These are phyloP conservation scores for Strobilomyces confusus DNA, from an alignment of 768 basidiomycete genomes.

Conservation along the genomic window DNA sequence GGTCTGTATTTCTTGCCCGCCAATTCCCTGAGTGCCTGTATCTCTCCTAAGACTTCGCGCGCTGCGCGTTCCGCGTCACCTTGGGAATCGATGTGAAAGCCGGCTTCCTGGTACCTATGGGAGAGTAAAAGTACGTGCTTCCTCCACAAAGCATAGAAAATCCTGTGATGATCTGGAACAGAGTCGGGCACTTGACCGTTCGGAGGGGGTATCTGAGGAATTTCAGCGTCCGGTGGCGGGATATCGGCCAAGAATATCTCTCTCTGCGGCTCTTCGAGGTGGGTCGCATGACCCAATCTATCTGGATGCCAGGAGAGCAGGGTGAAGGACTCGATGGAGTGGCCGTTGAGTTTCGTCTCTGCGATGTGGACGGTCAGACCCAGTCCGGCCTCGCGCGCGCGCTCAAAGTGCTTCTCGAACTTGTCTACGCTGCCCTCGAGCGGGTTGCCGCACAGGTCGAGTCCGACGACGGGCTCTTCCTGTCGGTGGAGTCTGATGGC, in stretches of 20 bases:
- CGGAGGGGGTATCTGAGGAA: constrained; percentile 16
- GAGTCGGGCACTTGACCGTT: constrained; percentile 18
- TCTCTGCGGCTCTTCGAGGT: constrained; percentile 56
- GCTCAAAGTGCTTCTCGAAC: constrained; percentile 49
- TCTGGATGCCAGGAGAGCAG: constrained; percentile 62
- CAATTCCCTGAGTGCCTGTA: constrained; percentile 15
- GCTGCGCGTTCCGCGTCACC: constrained; percentile 16
- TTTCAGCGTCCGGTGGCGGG: constrained; percentile 16
- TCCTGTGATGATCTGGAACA: constrained; percentile 21
- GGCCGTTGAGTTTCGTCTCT: constrained; percentile 62
- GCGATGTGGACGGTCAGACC: constrained; percentile 81
- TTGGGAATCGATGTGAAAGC: constrained; percentile 4
- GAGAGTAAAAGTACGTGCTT: constrained; percentile 22
- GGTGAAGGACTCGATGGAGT: constrained; percentile 53
- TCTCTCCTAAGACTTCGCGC: constrained; percentile 21
- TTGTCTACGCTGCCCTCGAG: constrained; percentile 49
- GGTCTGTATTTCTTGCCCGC: constrained; percentile 37
- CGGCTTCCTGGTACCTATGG: constrained; percentile 15
- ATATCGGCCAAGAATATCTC: constrained; percentile 43
- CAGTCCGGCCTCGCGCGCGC: constrained; percentile 57
- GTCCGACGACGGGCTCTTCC: constrained; percentile 65
- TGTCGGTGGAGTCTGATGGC: constrained; percentile 51
- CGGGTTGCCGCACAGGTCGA: constrained; percentile 83
- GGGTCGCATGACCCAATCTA: constrained; percentile 79
- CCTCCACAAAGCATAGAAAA: constrained; percentile 22